Base-by-base conservation (phyloP, 257 asterid genomes). In the Jacaranda mimosifolia region DNA sequence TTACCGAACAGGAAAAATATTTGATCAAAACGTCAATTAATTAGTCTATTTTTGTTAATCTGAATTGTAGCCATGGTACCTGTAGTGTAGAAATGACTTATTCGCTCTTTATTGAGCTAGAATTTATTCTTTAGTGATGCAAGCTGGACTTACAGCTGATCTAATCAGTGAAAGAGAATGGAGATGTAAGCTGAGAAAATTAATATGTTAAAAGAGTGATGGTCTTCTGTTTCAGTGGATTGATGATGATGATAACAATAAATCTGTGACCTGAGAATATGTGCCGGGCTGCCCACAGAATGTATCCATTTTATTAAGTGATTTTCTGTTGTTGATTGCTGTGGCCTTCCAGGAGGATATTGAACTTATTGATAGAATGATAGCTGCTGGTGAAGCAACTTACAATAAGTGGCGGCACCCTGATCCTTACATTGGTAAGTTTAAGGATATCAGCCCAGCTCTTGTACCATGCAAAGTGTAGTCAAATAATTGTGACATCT, bases 371-470 rank as follows among this genome's bases (percentile, higher is more conserved):
- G 99, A 94, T 77, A 87, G 94, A 82, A 80, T 94, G 91, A 89
- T 94, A 67, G 83, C 78, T 66, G 86, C 81, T 85, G 98, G 92
- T 46, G 98, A 94, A 83, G 90, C 93, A 55, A 58, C 75, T 59
- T 83, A 91, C 80, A 81, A 92, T 68, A 91, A 91, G 85, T 94
- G 92, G 92, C 80, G 96, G 85, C 99, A 94, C 70, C 99, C 99
- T 48, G 99, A 94, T 83, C 99, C 99, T 70, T 94, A 94, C 82
- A 75, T 91, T 62, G 99, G 99, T 94, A 82, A 77, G 90, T 85
- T 51, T 21, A 72, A 38, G 40, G 19, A 48, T 43, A n/a, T 21
- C 40, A 21, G 65, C 68, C 42, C 49, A 12, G n/a, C 76, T 51
- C 43, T 5, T 40, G 5, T 66, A 36, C 70, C 9, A 36, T 49